Evolutionary conservation across 768 basidiomycete species (phyloP).

Genomic region (Terana coerulea): DNA sequence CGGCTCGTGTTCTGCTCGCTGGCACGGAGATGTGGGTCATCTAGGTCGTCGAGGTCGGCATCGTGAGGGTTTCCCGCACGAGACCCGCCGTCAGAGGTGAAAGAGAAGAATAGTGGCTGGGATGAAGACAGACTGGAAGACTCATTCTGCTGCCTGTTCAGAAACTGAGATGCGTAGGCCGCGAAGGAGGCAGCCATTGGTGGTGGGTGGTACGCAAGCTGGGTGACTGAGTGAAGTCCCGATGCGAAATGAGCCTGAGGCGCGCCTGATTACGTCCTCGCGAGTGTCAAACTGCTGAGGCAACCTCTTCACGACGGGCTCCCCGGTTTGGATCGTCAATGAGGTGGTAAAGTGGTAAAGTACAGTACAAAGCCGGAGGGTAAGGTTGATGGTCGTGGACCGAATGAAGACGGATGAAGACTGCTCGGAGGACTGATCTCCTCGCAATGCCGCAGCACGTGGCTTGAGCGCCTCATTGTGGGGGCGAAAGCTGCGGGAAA

Average conservation of each 20-base stretch:
- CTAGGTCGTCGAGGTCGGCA: conserved; percentile 62
- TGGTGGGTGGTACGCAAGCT: conserved; percentile 4
- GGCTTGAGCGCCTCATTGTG: no score
- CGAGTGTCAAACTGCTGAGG: not conserved
- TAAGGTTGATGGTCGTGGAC: no score
- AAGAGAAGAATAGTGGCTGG: conserved; percentile 87
- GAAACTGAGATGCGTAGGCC: conserved; percentile 78
- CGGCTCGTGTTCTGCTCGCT: conserved; percentile 30
- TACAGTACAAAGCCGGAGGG: no score
- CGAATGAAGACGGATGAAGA: no score
- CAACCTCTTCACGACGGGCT: not conserved
- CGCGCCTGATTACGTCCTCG: conserved; percentile 13
- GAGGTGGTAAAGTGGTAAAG: no score
- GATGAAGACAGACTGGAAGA: conserved; percentile 51
- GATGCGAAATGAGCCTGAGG: conserved; percentile 6
- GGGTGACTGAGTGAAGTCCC: not conserved
- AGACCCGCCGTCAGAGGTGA: conserved; percentile 71
- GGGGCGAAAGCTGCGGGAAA: no score
- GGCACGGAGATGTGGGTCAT: conserved; percentile 69
- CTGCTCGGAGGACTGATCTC: no score
- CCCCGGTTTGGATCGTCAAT: no score
- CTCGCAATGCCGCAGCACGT: no score
- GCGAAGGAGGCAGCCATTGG: conserved; percentile 68
- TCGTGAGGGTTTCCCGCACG: conserved; percentile 45
- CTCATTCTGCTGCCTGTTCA: conserved; percentile 52